Evolutionary conservation across 352 stramenopile species (phyloP).

Genomic region (Pythium guiyangense): DNA sequence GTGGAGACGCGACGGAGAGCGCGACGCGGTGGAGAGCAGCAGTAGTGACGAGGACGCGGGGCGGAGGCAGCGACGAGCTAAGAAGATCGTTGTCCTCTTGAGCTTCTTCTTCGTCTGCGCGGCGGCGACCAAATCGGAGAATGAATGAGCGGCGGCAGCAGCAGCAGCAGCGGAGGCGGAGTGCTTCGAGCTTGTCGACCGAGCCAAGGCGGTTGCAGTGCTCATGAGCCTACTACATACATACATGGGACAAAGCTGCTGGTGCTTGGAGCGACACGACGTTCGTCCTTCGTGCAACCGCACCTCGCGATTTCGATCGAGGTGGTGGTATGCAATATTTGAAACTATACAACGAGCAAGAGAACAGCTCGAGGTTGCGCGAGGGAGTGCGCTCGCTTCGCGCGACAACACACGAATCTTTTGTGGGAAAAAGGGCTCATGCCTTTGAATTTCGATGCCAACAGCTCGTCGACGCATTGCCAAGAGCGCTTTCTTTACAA

Average conservation of each 20-base stretch:
- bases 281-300: background rate
- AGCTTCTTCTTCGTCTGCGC: slow-evolving; percentile 6
- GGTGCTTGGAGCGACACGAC: background rate
- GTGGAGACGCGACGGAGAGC: slow-evolving; percentile 5
- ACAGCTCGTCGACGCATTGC: too few species aligned
- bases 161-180: too few species aligned
- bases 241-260: background rate
- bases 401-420: slow-evolving; percentile 1
- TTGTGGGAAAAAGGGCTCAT: background rate
- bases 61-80: background rate
- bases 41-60: slow-evolving; percentile 5
- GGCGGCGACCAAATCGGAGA: slow-evolving; percentile 11
- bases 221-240: too few species aligned
- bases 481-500: too few species aligned
- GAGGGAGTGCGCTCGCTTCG: background rate
- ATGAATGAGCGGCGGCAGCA: slow-evolving; percentile 2
- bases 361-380: background rate
- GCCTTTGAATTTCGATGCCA: too few species aligned
- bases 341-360: background rate
- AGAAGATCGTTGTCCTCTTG: slow-evolving; percentile 10
- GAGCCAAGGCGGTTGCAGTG: too few species aligned
- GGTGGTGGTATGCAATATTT: too few species aligned
- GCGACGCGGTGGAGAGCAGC: background rate
- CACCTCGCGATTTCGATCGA: too few species aligned
- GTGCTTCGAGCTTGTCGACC: too few species aligned